Conservation (phyloP, 768 basidiomycete species). For the Lentinula aciculospora region DNA sequence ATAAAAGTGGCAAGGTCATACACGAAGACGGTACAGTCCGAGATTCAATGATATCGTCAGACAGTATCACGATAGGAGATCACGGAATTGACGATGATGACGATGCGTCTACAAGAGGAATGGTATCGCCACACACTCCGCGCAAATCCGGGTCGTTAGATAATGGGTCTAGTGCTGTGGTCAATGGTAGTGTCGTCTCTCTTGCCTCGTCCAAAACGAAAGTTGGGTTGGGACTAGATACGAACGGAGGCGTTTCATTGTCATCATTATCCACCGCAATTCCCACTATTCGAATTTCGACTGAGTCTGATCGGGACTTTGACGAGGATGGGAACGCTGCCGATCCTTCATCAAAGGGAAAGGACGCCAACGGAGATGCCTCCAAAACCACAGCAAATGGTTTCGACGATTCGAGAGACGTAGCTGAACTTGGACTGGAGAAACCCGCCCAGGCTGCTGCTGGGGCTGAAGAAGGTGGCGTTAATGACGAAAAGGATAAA, state of each 20-base stretch:
- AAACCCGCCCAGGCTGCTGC: constrained; percentile 50
- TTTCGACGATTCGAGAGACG: not conserved
- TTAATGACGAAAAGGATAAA: constrained; percentile 21
- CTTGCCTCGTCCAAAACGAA: not conserved
- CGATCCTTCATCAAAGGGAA: constrained; percentile 18
- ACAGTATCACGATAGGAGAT: constrained; percentile 18
- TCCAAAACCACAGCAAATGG: not conserved
- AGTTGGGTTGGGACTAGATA: not conserved
- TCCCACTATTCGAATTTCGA: constrained; percentile 78
- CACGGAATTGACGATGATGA: constrained; percentile 40
- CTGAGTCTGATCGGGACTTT: constrained; percentile 51
- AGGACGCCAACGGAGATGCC: constrained; percentile 12
- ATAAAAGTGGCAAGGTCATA: constrained; percentile 56
- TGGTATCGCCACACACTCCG: constrained; percentile 35
- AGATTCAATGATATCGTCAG: constrained; percentile 15
- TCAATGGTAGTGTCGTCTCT: not conserved
- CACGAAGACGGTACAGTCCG: constrained; percentile 15
- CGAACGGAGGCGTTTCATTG: not conserved
- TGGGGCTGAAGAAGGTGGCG: constrained; percentile 35
- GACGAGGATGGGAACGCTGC: constrained; percentile 30
- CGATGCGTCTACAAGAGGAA: constrained; percentile 64
- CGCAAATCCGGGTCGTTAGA: constrained; percentile 7
- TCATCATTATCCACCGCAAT: constrained; percentile 21
- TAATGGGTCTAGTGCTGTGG: not conserved
- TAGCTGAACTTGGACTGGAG: constrained; percentile 22